Evolutionary conservation across 352 stramenopile genomes (phyloP).

Genomic region (Phytophthora sojae): DNA sequence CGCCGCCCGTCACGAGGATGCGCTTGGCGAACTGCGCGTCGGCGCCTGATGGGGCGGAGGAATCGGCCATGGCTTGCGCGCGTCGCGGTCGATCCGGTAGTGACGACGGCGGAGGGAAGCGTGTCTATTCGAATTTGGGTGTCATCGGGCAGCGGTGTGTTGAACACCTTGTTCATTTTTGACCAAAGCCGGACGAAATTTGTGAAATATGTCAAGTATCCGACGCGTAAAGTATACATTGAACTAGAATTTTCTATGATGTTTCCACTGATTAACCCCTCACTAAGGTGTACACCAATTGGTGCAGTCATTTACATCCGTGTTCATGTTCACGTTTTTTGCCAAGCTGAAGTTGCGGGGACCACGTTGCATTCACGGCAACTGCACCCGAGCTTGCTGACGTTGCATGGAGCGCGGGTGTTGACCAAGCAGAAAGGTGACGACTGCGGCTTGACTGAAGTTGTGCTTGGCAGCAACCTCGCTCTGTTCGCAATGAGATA

Average conservation of each 20-base stretch:
- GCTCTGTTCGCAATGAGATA: background rate
- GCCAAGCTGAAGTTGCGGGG: constrained; percentile 17
- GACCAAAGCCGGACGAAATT: no score
- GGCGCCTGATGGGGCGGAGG: background rate
- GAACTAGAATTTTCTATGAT: no score
- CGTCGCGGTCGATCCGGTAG: background rate
- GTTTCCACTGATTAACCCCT: no score
- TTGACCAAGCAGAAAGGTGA: constrained; percentile 11
- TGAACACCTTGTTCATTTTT: constrained; percentile 11
- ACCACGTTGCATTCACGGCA: background rate
- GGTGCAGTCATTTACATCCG: no score
- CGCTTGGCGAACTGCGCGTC: constrained; percentile 71
- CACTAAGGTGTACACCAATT: no score
- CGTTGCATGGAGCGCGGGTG: background rate
- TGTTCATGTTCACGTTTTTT: constrained; percentile 8
- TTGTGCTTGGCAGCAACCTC: background rate
- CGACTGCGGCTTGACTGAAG: background rate
- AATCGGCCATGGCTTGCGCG: constrained; percentile 11
- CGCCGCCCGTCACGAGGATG: constrained; percentile 97
- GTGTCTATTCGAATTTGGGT: constrained; percentile 8
- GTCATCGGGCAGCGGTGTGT: constrained; percentile 26
- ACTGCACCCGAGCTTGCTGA: constrained; percentile 15
- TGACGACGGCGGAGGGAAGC: constrained; percentile 7
- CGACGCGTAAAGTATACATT: no score
- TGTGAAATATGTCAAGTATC: no score